phyloP scores from a whole-genome alignment of 2,329 filamentous ascomycete genomes.

The Parastagonospora avenae region DNA sequence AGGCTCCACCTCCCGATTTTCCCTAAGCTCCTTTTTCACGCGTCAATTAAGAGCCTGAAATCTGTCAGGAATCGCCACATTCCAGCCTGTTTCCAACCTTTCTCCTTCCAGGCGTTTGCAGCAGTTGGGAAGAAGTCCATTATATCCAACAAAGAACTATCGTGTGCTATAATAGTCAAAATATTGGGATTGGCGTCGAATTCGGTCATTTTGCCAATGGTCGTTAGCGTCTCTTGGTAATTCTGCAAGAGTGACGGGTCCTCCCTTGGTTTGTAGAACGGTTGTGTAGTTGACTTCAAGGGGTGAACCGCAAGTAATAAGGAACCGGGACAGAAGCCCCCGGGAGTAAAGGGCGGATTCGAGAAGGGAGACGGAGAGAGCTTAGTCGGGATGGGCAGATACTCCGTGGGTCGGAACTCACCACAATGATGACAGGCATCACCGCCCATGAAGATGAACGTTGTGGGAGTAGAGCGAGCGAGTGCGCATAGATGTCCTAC shows the following conservation, averaged over 20 bases:
- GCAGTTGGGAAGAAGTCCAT: not conserved
- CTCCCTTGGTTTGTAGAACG: too few relatives aligned
- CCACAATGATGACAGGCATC: constrained; percentile 24
- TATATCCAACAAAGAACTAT: not conserved
- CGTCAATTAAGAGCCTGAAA: too few relatives aligned
- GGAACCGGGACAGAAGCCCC: not conserved
- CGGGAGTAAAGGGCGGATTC: not conserved
- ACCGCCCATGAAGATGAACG: constrained; percentile 27
- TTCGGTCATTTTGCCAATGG: not conserved
- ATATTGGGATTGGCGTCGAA: not conserved
- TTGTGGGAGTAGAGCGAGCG: constrained; percentile 40
- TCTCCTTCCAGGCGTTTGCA: not conserved
- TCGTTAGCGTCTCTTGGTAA: not conserved
- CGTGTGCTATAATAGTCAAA: not conserved
- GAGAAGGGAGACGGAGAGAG: not conserved
- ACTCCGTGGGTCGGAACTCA: constrained; percentile 14
- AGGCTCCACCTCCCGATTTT: too few relatives aligned
- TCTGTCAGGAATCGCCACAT: not conserved
- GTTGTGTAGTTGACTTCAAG: not conserved
- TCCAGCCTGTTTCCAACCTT: not conserved
- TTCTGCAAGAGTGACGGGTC: not conserved
- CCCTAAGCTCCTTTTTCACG: too few relatives aligned
- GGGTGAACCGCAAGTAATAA: not conserved
- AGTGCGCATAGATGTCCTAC: constrained; percentile 56
- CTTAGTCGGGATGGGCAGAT: not conserved